Base-by-base conservation (phyloP, 495 filamentous ascomycete species). In the Penicillium roqueforti region DNA sequence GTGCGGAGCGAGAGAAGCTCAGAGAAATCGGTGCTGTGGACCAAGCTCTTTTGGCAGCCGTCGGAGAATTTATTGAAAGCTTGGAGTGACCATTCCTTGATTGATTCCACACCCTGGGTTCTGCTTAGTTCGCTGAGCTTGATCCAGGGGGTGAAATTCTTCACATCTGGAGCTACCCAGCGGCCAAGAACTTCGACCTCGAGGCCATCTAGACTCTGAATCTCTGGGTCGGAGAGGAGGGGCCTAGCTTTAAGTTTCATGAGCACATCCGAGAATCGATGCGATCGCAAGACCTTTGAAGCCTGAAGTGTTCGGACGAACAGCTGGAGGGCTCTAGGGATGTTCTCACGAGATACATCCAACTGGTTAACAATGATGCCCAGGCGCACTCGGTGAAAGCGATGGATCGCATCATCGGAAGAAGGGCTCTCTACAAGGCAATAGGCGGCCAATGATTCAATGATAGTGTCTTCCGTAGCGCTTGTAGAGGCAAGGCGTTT, bases 81-180 rank as follows among this genome's bases (percentile, higher is more conserved):
- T 44, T 81, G 75, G 41, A 76, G 79, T 0, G 89, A 87, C 95
- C 93, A 98, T 37, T 73, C 69, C 34, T 79, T 80, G 19, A 93
- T 80, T 46, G 82, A 79, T 44, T 84, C 80, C 25, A 80, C 76
- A 0, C 85, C 85, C 53, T 90, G 81, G 16, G 72, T 57, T 22
- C 79, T 80, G 22, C 83, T 80, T 25, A 95, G 66, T 56, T 95
- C 89, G 51, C 92, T 91, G 57, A 95, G 81, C 28, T 90, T 84
- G 43, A 96, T 87, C 74, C 90, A 96, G 0, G 93, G 95, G 0
- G 85, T 95, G 68, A 95, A 97, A 46, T 86, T 88, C 28, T 79
- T 80, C 28, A 97, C 87, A 46, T 95, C 90, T 11, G 90, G 83
- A 6, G 88, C 80, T 34, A 95, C 84, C 89, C 89, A 97, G 36